These are phyloP conservation scores for Trichosporon sp. DNA, from an alignment of 1,284 basidiomycete genomes.

Conservation along the genomic window DNA sequence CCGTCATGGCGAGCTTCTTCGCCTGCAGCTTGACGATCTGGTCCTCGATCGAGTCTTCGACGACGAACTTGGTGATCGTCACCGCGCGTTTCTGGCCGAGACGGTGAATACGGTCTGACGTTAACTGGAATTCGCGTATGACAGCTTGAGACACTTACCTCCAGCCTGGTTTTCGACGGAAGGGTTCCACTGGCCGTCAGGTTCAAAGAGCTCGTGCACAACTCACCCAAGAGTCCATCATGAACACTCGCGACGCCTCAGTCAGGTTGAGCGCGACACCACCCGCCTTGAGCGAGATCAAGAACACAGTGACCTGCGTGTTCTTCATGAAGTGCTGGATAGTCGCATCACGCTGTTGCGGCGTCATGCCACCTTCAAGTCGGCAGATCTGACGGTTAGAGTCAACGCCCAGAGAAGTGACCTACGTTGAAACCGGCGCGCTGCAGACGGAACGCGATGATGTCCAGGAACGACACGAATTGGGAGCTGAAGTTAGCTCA, in stretches of 20 bases:
- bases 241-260: conserved; percentile 87
- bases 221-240: conserved; percentile 57
- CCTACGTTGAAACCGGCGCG: conserved; percentile 82
- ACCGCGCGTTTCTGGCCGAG: conserved; percentile 90
- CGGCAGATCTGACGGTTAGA: conserved; percentile 72
- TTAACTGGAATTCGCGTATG: conserved; percentile 60
- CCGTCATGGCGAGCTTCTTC: conserved; percentile 57
- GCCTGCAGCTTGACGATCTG: conserved; percentile 79
- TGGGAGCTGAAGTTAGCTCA: conserved; percentile 40
- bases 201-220: background rate
- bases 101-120: conserved; percentile 85
- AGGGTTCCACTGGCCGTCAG: conserved; percentile 71
- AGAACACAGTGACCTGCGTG: conserved; percentile 91
- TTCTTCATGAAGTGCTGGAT: conserved; percentile 96
- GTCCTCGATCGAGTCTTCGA: conserved; percentile 96
- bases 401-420: conserved; percentile 34
- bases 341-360: conserved; percentile 90
- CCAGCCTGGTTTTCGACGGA: conserved; percentile 64
- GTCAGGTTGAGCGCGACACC: conserved; percentile 89
- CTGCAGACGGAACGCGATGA: conserved; percentile 91
- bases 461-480: conserved; percentile 60
- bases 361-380: conserved; percentile 94
- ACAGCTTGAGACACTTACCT: background rate
- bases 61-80: conserved; percentile 87
- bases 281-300: conserved; percentile 91